These are phyloP conservation scores for Coemansia sp. DNA, from an alignment of 192 early-diverging fungal species.

Conservation along the genomic window DNA sequence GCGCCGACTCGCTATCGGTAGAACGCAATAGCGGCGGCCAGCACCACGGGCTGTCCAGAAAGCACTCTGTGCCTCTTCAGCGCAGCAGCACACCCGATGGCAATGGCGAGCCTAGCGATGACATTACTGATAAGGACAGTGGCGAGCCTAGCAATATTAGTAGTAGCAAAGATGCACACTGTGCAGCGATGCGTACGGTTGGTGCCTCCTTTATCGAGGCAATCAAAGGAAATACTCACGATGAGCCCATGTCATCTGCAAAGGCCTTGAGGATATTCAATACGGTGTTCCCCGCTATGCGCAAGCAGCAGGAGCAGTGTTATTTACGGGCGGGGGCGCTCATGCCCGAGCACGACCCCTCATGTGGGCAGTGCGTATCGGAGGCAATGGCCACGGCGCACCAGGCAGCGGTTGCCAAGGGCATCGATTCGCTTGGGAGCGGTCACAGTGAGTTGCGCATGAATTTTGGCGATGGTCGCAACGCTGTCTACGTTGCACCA, in stretches of 20 bases:
- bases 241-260: constrained; percentile 46
- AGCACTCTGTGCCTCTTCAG: constrained; percentile 7
- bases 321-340: not conserved
- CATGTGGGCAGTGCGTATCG: constrained; percentile 45
- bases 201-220: constrained; percentile 16
- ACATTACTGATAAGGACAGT: not conserved
- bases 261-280: constrained; percentile 42
- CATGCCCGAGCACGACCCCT: constrained; percentile 21
- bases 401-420: constrained; percentile 17
- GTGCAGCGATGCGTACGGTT: constrained; percentile 1
- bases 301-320: constrained; percentile 6
- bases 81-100: not conserved
- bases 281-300: constrained; percentile 19
- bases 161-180: not conserved
- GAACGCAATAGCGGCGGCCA: constrained; percentile 2
- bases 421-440: constrained; percentile 12
- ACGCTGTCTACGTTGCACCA: constrained; percentile 51
- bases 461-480: constrained; percentile 49
- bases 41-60: constrained; percentile 9
- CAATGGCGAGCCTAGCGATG: not conserved
- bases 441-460: constrained; percentile 33
- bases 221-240: constrained; percentile 33
- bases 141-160: not conserved
- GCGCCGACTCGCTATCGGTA: constrained; percentile 6
- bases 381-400: constrained; percentile 36